phyloP scores from a whole-genome alignment of 805 yeast genomes.

The Kodamaea sagamina region DNA sequence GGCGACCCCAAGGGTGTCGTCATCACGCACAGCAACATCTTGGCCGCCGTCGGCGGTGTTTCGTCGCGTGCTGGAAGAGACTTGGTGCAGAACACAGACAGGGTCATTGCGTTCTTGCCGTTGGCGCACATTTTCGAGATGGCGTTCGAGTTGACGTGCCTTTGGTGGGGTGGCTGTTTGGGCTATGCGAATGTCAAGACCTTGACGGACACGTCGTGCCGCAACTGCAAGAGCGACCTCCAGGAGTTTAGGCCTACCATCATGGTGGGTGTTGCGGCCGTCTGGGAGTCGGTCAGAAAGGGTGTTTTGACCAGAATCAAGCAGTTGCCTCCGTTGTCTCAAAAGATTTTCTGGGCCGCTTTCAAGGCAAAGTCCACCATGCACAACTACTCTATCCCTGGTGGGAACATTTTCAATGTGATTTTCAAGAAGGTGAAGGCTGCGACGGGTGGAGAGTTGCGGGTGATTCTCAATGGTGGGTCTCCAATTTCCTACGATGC shows the following conservation, averaged over 20 bases:
- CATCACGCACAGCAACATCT: conserved; percentile 61
- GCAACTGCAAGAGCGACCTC: conserved; percentile 87
- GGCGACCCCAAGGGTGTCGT: conserved; percentile 87
- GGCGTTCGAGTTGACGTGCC: conserved; percentile 74
- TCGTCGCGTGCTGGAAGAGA: conserved; percentile 57
- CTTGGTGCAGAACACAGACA: conserved; percentile 57
- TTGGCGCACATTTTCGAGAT: conserved; percentile 95
- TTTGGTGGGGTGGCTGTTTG: conserved; percentile 86
- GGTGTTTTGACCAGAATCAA: conserved; percentile 80
- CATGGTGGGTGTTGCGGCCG: conserved; percentile 99
- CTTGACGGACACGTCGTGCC: conserved; percentile 75
- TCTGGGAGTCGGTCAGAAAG: conserved; percentile 94
- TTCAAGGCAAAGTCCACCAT: conserved; percentile 70
- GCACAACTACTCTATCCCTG: conserved; percentile 69
- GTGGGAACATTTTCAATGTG: conserved; percentile 69
- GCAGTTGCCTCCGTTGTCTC: conserved; percentile 62
- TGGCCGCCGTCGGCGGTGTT: conserved; percentile 88
- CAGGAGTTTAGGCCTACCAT: conserved; percentile 83
- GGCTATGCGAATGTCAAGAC: conserved; percentile 96
- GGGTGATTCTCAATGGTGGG: conserved; percentile 82
- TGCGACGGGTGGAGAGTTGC: conserved; percentile 92
- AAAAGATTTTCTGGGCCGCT: conserved; percentile 88
- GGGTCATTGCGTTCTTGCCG: conserved; percentile 86
- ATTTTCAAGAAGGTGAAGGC: conserved; percentile 86
- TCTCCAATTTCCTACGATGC: conserved; percentile 83